Percentiles rank a stretch among this genome's conserved stretches.
Evolutionary conservation across 2,329 filamentous ascomycete species (phyloP).

Genomic region (Fusarium fracticaudum): DNA sequence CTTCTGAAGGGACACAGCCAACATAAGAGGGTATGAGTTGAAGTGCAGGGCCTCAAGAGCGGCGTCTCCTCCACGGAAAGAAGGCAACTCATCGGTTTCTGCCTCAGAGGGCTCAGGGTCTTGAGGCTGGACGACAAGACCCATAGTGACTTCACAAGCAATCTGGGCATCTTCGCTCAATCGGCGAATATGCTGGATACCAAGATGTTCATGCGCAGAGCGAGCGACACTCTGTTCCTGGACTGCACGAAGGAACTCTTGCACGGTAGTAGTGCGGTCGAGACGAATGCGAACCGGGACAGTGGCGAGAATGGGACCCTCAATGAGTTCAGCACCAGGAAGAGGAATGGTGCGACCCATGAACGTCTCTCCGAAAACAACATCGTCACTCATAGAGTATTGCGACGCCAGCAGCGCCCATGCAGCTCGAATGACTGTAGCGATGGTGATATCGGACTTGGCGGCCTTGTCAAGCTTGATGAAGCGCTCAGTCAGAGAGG

Average conservation of each 20-base stretch:
- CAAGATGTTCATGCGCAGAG: conserved; percentile 45
- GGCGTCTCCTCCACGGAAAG: conserved; percentile 62
- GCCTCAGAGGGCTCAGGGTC: conserved; percentile 40
- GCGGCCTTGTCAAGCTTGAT: conserved; percentile 29
- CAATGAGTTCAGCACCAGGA: conserved; percentile 43
- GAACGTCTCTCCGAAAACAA: conserved; percentile 45
- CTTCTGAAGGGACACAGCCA: conserved; percentile 67
- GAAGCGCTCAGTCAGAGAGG: conserved; percentile 31
- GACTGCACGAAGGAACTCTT: conserved; percentile 39
- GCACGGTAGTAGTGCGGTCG: conserved; percentile 32
- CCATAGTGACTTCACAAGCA: conserved; percentile 65
- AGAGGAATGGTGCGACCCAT: conserved; percentile 44
- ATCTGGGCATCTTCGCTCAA: conserved; percentile 60
- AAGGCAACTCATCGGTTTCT: conserved; percentile 43
- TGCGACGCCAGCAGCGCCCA: conserved; percentile 44
- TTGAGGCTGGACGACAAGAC: conserved; percentile 58
- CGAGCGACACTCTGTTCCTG: conserved; percentile 44
- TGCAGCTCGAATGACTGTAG: conserved; percentile 40
- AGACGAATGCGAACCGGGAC: conserved; percentile 39
- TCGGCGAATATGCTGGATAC: conserved; percentile 50
- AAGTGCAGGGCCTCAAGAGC: conserved; percentile 67
- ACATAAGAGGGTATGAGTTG: conserved; percentile 68
- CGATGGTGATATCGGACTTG: conserved; percentile 36
- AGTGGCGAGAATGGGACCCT: conserved; percentile 44
- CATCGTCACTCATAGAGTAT: conserved; percentile 42